Evolutionary conservation across 2,329 filamentous ascomycete species (phyloP).

Genomic region (Ophiostoma ips): DNA sequence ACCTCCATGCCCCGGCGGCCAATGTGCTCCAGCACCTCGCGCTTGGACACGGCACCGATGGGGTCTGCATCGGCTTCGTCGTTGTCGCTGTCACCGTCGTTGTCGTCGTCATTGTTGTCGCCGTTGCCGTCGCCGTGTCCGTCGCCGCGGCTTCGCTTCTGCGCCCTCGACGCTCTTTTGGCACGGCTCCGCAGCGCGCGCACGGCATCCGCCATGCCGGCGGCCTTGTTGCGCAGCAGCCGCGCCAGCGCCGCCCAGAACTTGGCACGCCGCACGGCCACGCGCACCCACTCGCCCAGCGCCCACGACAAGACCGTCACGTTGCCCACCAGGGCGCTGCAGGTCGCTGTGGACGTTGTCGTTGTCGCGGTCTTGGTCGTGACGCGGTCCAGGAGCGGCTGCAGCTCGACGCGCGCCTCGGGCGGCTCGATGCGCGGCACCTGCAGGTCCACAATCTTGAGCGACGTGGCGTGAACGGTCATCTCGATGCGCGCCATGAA

Average conservation of each 20-base stretch:
- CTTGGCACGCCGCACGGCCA: constrained; percentile 44
- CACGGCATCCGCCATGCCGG: constrained; percentile 18
- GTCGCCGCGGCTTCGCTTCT: constrained; percentile 7
- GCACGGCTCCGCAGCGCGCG: constrained; percentile 15
- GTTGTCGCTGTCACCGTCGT: constrained; percentile 15
- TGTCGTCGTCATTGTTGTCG: constrained; percentile 9
- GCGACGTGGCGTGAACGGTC: constrained; percentile 38
- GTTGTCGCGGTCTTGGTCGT: constrained; percentile 8
- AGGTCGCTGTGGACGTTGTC: background rate
- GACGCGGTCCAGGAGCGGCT: constrained; percentile 34
- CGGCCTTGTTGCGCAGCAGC: constrained; percentile 28
- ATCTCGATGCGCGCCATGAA: constrained; percentile 46
- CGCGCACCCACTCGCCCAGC: constrained; percentile 52
- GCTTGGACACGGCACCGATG: constrained; percentile 18
- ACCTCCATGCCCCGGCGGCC: constrained; percentile 38
- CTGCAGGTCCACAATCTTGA: constrained; percentile 36
- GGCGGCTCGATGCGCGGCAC: constrained; percentile 43
- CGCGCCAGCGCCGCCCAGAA: constrained; percentile 45
- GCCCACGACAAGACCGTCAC: constrained; percentile 50
- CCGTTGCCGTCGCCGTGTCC: constrained; percentile 4
- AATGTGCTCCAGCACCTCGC: constrained; percentile 39
- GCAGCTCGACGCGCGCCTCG: constrained; percentile 41
- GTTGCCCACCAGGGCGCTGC: constrained; percentile 34
- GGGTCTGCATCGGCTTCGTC: constrained; percentile 11
- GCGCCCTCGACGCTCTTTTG: no score